Base-by-base conservation (phyloP, 176 grass and related monocot genomes). In the Ensete ventricosum region DNA sequence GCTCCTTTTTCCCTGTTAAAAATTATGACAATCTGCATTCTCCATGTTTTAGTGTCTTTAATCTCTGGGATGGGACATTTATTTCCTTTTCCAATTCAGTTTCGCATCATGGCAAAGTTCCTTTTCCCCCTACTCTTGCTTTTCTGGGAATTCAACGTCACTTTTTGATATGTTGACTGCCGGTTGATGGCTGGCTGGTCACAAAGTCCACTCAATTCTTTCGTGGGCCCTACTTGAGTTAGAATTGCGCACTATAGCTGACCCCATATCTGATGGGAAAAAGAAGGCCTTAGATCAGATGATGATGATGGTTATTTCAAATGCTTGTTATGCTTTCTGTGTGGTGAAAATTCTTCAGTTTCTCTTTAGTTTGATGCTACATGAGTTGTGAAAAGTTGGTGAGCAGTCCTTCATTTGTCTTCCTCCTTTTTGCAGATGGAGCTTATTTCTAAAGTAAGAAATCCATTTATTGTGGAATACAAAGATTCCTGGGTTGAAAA, bases 401-500 rank as follows among this genome's bases (percentile, higher is more conserved):
- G 34, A n/a, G 9, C 2, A 70, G 51, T 20, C 14, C 27, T 20
- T 70, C 23, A 7, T 57, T 74, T 55, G 5, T 53, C 22, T 74
- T 57, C 48, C 16, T 76, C 74, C 9, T 50, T 76, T 75, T 81
- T 74, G 24, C 83, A 96, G 93, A 96, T 96, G 93, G 89, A 96
- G 81, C 85, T 96, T 14, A 90, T 96, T 71, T 84, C 93, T 53
- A 92, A 87, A 92, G 93, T 92, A 72, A 84, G 78, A 76, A 88
- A 84, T 60, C 89, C 93, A 81, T 96, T 90, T 79, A 96, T 96
- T 81, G 93, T 96, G 81, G 87, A 96, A 29, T 96, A 96, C 73
- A 96, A 88, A 84, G 93, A 96, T 71, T 86, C 93, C 60, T 96
- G 92, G 89, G 92, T 92, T 55, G 92, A 96, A 79, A 96, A 96